A percentile compares a stretch with the other conserved stretches of the same genome.
These are phyloP conservation scores for Cucurbita ficifolia DNA, from an alignment of 306 rosid genomes.

Conservation along the genomic window DNA sequence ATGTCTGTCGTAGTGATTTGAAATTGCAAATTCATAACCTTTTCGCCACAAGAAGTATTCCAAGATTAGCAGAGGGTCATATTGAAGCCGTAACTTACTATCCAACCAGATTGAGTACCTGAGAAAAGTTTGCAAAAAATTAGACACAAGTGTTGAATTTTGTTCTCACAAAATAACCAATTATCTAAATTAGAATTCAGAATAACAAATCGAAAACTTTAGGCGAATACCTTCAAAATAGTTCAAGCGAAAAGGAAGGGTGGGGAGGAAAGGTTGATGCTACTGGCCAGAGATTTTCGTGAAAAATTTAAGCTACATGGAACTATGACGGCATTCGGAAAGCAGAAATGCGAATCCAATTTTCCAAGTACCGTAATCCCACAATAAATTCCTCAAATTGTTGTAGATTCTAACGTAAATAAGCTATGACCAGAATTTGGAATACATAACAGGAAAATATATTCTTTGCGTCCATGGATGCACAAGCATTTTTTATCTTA, in stretches of 20 bases:
- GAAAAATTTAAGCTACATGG: not conserved
- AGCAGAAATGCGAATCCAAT: not conserved
- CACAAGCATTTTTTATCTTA: not conserved
- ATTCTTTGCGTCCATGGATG: not conserved
- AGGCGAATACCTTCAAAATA: not conserved
- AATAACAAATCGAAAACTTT: not conserved
- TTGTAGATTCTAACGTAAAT: too few relatives aligned
- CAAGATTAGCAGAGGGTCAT: constrained; percentile 74
- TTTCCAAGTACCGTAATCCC: not conserved
- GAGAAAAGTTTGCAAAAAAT: constrained; percentile 7
- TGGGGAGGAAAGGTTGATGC: not conserved
- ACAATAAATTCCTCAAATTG: not conserved
- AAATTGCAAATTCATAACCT: constrained; percentile 82
- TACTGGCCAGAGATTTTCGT: not conserved
- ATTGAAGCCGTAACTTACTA: constrained; percentile 82
- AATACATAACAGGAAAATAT: not conserved
- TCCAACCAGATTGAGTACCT: constrained; percentile 98
- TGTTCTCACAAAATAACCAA: not conserved
- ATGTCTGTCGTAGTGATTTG: constrained; percentile 88
- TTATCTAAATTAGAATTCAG: not conserved
- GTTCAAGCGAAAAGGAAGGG: not conserved
- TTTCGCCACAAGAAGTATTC: constrained; percentile 86
- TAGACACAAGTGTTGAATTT: not conserved
- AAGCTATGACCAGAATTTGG: not conserved
- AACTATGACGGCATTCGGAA: not conserved